Conservation (phyloP, 1,284 basidiomycete species). For the Lentinula novae-zelandiae region DNA sequence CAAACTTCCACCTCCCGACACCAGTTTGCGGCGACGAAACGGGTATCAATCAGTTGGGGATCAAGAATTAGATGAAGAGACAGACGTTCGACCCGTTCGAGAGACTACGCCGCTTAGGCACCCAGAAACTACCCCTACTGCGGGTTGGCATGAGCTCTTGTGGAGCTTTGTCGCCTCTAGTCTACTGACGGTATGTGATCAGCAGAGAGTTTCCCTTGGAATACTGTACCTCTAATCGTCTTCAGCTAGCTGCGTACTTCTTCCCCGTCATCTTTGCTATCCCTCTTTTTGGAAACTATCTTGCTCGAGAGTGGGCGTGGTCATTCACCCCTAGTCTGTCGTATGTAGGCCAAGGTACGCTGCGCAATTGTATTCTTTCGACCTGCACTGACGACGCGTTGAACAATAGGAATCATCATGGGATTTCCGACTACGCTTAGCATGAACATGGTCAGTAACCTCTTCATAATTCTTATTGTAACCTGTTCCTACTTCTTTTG, state of each 20-base stretch:
- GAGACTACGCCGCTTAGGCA: constrained; percentile 23
- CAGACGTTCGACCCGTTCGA: constrained; percentile 29
- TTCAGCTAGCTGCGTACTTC: constrained; percentile 74
- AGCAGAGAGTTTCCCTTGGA: no score
- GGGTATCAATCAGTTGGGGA: constrained; percentile 43
- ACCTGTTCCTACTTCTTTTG: background rate
- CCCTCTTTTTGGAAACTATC: constrained; percentile 84
- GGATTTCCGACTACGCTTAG: constrained; percentile 91
- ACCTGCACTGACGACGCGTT: constrained; percentile 7
- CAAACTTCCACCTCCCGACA: constrained; percentile 60
- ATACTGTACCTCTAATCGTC: background rate
- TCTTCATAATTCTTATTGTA: background rate
- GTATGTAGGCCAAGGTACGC: constrained; percentile 83
- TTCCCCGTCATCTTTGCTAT: constrained; percentile 90
- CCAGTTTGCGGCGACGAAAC: constrained; percentile 44
- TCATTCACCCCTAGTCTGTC: constrained; percentile 91
- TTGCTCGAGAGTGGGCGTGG: constrained; percentile 91
- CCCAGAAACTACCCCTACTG: constrained; percentile 45
- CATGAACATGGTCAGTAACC: constrained; percentile 75
- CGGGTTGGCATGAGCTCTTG: constrained; percentile 70
- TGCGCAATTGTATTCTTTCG: background rate
- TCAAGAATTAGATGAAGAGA: constrained; percentile 23
- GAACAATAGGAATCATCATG: constrained; percentile 87
- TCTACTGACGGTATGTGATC: constrained; percentile 61
- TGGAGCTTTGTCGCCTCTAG: constrained; percentile 77